A percentile compares a stretch with the other conserved stretches of the same genome.
These are phyloP conservation scores for Phytophthora palmivora DNA, from an alignment of 352 stramenopile genomes.

Conservation along the genomic window DNA sequence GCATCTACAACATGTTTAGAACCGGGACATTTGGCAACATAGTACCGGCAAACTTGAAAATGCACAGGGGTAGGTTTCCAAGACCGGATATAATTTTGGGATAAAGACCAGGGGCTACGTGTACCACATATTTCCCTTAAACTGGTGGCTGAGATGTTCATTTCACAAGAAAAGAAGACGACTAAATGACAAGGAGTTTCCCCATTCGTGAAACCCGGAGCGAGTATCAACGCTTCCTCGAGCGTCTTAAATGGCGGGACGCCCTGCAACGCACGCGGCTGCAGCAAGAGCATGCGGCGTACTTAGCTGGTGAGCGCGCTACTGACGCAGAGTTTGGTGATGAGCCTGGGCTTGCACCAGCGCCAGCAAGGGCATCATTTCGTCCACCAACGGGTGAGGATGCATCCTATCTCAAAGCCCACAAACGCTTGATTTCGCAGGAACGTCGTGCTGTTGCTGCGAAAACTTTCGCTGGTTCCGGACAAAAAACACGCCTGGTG, in stretches of 20 bases:
- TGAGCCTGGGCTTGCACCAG: background rate
- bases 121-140: background rate
- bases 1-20: conserved; percentile 24
- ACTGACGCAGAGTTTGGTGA: conserved; percentile 1
- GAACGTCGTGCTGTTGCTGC: background rate
- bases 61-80: background rate
- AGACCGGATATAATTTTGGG: background rate
- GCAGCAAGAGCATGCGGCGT: background rate
- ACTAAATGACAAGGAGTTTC: background rate
- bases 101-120: too few species aligned
- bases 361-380: background rate
- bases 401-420: too few species aligned
- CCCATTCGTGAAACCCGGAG: background rate
- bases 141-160: conserved; percentile 4
- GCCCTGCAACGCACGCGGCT: background rate
- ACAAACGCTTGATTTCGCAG: background rate
- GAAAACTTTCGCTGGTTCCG: background rate
- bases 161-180: conserved; percentile 1
- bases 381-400: too few species aligned
- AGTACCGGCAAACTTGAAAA: background rate
- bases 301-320: background rate
- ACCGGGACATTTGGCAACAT: background rate
- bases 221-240: conserved; percentile 2
- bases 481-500: background rate
- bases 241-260: background rate